phyloP scores from a whole-genome alignment of 345 rosid species.

The Populus nigra region DNA sequence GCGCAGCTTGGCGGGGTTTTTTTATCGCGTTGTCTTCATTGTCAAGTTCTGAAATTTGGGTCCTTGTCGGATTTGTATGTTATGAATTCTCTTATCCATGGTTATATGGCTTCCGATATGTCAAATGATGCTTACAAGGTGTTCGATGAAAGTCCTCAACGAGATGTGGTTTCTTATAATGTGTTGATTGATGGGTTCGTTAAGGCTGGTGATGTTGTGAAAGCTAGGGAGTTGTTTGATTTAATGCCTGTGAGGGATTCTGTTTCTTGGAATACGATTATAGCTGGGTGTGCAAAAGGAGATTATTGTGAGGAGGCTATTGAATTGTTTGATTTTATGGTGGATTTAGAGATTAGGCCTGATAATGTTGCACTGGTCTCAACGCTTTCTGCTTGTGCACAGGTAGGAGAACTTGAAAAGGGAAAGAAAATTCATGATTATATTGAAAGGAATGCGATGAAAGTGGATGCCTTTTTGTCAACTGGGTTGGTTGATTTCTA shows the following conservation, averaged over 20 bases:
- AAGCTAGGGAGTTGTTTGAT: constrained; percentile 52
- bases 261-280: constrained; percentile 66
- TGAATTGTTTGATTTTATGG: constrained; percentile 46
- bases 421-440: constrained; percentile 54
- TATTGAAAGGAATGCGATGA: constrained; percentile 32
- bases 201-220: constrained; percentile 45
- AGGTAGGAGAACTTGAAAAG: constrained; percentile 48
- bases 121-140: constrained; percentile 32
- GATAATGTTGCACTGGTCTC: constrained; percentile 62
- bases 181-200: constrained; percentile 58
- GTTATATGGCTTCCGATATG: constrained; percentile 22
- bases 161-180: constrained; percentile 61
- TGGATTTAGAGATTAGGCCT: constrained; percentile 37
- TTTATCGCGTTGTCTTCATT: constrained; percentile 43
- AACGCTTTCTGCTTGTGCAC: constrained; percentile 80
- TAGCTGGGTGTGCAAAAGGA: constrained; percentile 57
- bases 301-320: constrained; percentile 45
- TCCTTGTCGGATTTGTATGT: constrained; percentile 50
- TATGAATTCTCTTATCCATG: constrained; percentile 46
- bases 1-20: constrained; percentile 34
- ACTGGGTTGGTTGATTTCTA: constrained; percentile 67
- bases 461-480: constrained; percentile 53
- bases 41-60: constrained; percentile 50
- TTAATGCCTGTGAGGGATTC: constrained; percentile 57
- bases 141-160: constrained; percentile 51